Conservation (phyloP, 2,329 filamentous ascomycete genomes). For the Hypomyces rosellus region DNA sequence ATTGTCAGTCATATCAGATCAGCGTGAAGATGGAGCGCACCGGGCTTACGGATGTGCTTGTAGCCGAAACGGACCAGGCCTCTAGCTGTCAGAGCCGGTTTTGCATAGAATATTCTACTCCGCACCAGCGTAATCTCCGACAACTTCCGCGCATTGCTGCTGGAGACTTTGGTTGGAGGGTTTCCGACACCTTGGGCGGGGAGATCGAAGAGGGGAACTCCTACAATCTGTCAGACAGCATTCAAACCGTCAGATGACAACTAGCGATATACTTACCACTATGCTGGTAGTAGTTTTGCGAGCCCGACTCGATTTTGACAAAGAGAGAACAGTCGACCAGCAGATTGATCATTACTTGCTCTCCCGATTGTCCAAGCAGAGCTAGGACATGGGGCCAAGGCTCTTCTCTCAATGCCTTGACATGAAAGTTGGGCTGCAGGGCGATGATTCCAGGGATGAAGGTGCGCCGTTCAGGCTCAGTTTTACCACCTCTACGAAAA, state of each 20-base stretch:
- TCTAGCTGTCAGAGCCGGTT: conserved; percentile 61
- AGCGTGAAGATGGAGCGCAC: too few species aligned
- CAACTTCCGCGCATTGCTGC: conserved; percentile 26
- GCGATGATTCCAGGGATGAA: conserved; percentile 60
- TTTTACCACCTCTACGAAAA: conserved; percentile 48
- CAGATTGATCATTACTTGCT: conserved; percentile 70
- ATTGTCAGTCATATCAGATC: too few species aligned
- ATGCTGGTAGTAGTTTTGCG: conserved; percentile 68
- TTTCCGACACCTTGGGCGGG: not conserved
- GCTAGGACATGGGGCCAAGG: conserved; percentile 72
- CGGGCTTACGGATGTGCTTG: conserved; percentile 67
- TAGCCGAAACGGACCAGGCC: conserved; percentile 68
- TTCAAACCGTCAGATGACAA: too few species aligned
- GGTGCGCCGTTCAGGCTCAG: conserved; percentile 24
- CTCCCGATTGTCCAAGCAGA: conserved; percentile 68
- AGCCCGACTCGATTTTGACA: conserved; percentile 49
- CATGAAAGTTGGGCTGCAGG: conserved; percentile 62
- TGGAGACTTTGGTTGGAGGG: not conserved
- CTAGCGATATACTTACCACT: conserved; percentile 52
- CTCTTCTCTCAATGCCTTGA: conserved; percentile 57
- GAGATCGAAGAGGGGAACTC: conserved; percentile 45
- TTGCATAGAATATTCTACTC: conserved; percentile 80
- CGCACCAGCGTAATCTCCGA: conserved; percentile 69
- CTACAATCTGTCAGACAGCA: conserved; percentile 17
- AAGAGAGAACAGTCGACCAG: conserved; percentile 77